Evolutionary conservation across 2,329 filamentous ascomycete genomes (phyloP).

Genomic region (Aspergillus alliaceus): DNA sequence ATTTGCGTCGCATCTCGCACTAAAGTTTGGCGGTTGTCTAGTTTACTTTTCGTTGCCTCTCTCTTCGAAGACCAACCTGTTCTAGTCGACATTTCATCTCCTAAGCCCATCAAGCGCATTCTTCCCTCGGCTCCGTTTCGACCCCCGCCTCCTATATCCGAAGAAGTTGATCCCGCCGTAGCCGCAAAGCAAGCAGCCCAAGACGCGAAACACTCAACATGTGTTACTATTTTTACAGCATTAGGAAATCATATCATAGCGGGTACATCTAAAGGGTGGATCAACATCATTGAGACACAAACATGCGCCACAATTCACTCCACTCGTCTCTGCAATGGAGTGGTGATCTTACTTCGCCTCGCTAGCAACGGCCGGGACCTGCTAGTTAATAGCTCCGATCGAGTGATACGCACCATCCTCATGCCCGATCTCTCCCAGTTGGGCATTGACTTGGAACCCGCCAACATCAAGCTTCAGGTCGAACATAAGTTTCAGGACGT

Average conservation of each 20-base stretch:
- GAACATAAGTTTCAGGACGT: conserved; percentile 99
- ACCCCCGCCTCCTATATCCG: conserved; percentile 62
- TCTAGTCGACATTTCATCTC: conserved; percentile 75
- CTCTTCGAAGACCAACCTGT: conserved; percentile 91
- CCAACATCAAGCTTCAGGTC: conserved; percentile 83
- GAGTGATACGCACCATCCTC: conserved; percentile 89
- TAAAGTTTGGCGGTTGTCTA: conserved; percentile 33
- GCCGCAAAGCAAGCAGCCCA: conserved; percentile 86
- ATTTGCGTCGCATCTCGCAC: neutral
- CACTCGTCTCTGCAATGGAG: conserved; percentile 80
- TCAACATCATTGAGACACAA: conserved; percentile 88
- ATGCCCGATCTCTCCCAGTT: conserved; percentile 69
- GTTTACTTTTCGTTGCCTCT: conserved; percentile 82
- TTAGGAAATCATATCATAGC: conserved; percentile 85
- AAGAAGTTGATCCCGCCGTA: conserved; percentile 57
- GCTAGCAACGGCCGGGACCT: conserved; percentile 82
- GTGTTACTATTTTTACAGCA: conserved; percentile 83
- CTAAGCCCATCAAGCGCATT: conserved; percentile 70
- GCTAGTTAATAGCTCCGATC: conserved; percentile 89
- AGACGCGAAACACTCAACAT: conserved; percentile 93
- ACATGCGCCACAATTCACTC: conserved; percentile 84
- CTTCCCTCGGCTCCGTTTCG: conserved; percentile 82
- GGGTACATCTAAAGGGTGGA: conserved; percentile 91
- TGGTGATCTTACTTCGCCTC: conserved; percentile 83
- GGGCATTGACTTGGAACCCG: conserved; percentile 67